Base-by-base conservation (phyloP, 305 asterid species). In the Lippia alba region DNA sequence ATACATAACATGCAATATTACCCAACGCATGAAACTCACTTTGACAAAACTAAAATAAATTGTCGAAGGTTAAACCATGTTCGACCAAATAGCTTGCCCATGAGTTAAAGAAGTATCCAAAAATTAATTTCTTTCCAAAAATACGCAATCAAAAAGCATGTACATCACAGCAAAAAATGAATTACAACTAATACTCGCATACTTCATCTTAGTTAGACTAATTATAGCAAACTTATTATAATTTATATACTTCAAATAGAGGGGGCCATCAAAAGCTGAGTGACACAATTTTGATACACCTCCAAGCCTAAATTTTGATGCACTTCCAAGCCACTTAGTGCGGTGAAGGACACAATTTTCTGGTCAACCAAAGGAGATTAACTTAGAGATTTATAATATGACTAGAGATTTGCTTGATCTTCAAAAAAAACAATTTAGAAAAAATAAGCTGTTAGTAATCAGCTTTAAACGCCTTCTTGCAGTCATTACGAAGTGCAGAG, bases 11-110 rank as follows among this genome's bases (percentile, higher is more conserved):
- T 39, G 51, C 17, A 18, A 9, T 15, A 24, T 54, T 63, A 55
- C 56, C 56, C n/a, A 69, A 53, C n/a, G 39, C 48, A 36, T 66
- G 60, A 59, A 53, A 74, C 51, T 70, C 50, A 46, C 34, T 24
- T 63, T 61, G 53, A 46, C 7, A 36, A 44, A 46, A 24, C 49
- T 59, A 36, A 39, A 33, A 12, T 73, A 57, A 48, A 15, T 41
- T 20, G 24, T 17, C 30, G 16, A 34, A 58, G 44, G 41, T 8
- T 32, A 3, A 56, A 74, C 53, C 10, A 46, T 19, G 19, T 51
- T 54, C 33, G 39, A 15, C 69, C 36, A 61, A 51, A 70, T 15
- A 15, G 18, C 66, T 50, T 58, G 14, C 20, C n/a, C 36, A 14
- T 9, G 30, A 32, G 45, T 54, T 32, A 12, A 24, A 54, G 57